Percentiles rank a stretch among this genome's conserved stretches.
Conservation (phyloP, 2,329 filamentous ascomycete genomes). For the Hypoxylon sp. region DNA sequence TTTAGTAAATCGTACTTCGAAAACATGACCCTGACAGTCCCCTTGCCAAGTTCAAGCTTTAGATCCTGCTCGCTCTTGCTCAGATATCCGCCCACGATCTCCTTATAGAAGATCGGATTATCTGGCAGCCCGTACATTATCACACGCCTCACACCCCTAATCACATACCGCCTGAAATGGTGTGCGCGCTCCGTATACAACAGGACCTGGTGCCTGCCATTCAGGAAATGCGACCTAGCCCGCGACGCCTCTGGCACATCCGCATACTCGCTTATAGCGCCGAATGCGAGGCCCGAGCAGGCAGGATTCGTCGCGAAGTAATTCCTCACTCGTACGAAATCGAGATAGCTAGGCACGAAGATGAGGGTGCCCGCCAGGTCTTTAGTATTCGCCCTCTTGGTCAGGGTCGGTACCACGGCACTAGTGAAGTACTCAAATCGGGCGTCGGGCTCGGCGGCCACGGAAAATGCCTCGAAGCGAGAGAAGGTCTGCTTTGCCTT, state of each 20-base stretch:
- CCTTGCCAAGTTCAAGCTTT: constrained; percentile 69
- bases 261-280: constrained; percentile 90
- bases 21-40: constrained; percentile 75
- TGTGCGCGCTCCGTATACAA: constrained; percentile 97
- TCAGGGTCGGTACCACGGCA: constrained; percentile 81
- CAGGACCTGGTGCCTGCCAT: constrained; percentile 83
- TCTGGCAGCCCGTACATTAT: constrained; percentile 93
- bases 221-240: constrained; percentile 88
- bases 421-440: constrained; percentile 93
- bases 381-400: constrained; percentile 64
- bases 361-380: constrained; percentile 79
- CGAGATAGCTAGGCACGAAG: constrained; percentile 93
- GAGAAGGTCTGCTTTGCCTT: constrained; percentile 89
- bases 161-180: constrained; percentile 90
- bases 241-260: constrained; percentile 82
- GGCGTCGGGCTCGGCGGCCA: constrained; percentile 83
- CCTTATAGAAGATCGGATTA: constrained; percentile 84
- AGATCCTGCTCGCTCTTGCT: constrained; percentile 69
- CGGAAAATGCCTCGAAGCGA: constrained; percentile 79
- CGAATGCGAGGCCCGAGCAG: constrained; percentile 74
- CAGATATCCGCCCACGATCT: constrained; percentile 78
- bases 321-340: constrained; percentile 94
- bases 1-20: constrained; percentile 91
- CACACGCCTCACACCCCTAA: constrained; percentile 85
- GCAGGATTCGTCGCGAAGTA: constrained; percentile 81